Conservation (phyloP, 768 basidiomycete genomes). For the Mrakia blollopis region DNA sequence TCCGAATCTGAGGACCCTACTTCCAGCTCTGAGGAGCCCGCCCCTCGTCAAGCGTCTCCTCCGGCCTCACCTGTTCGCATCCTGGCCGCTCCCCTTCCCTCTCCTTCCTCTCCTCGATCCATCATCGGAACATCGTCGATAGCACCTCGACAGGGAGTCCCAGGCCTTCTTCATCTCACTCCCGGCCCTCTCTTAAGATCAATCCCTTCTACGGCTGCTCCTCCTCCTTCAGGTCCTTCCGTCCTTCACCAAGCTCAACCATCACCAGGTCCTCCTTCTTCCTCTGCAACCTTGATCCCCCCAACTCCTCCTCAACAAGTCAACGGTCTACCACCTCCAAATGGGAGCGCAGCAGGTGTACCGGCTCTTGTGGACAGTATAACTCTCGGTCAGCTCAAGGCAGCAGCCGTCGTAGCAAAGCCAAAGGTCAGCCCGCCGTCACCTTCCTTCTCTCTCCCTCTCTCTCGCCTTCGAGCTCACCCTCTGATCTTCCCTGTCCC, state of each 20-base stretch:
- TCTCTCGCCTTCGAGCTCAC: not conserved
- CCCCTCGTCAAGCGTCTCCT: not conserved
- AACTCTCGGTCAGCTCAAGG: constrained; percentile 15
- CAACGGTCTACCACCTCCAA: not conserved
- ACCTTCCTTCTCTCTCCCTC: not conserved
- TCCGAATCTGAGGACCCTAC: not conserved
- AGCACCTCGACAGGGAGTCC: not conserved
- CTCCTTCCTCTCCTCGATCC: not conserved
- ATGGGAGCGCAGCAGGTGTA: not conserved
- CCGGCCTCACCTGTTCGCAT: constrained; percentile 1
- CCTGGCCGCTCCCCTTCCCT: not conserved
- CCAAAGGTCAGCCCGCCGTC: constrained; percentile 18
- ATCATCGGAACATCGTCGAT: not conserved
- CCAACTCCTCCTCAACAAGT: not conserved
- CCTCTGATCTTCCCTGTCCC: not conserved
- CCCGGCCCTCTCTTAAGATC: not conserved
- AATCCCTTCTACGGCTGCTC: not conserved
- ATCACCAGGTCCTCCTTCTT: not conserved
- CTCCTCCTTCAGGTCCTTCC: not conserved
- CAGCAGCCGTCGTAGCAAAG: constrained; percentile 2
- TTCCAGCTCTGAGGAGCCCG: not conserved
- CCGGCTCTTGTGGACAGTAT: not conserved
- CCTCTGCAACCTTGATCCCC: not conserved
- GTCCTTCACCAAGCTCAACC: not conserved
- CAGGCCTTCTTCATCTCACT: not conserved